Conservation (phyloP, 495 filamentous ascomycete genomes). For the Elasticomyces elasticus region DNA sequence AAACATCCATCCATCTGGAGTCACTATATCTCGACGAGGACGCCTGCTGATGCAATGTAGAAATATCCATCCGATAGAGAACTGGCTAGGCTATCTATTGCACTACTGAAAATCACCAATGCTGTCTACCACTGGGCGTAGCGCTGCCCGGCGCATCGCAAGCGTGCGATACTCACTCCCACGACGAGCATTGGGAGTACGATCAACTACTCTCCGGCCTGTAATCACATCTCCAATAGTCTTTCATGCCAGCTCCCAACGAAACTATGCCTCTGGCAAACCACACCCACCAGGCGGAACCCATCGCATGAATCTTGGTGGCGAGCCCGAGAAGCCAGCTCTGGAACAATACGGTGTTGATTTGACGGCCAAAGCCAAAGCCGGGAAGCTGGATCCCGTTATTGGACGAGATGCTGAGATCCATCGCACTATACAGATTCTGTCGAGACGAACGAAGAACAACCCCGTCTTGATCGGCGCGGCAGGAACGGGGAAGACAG, state of each 20-base stretch:
- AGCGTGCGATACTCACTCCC: conserved; percentile 13
- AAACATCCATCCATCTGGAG: too few species aligned
- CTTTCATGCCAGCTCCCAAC: too few species aligned
- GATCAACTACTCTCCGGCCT: background rate
- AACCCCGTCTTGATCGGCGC: conserved; percentile 90
- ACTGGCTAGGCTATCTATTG: background rate
- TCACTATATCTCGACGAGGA: too few species aligned
- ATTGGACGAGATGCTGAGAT: conserved; percentile 89
- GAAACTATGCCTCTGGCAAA: conserved; percentile 65
- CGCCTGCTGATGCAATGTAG: background rate
- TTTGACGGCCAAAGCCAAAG: conserved; percentile 73
- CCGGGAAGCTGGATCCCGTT: conserved; percentile 88
- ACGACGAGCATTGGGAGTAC: background rate
- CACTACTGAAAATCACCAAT: background rate
- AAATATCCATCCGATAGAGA: background rate
- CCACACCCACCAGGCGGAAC: conserved; percentile 85
- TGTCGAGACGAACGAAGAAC: conserved; percentile 91
- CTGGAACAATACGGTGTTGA: conserved; percentile 87
- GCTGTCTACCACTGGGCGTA: conserved; percentile 3
- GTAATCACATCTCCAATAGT: background rate
- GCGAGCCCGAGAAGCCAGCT: conserved; percentile 67
- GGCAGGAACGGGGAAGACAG: conserved; percentile 92
- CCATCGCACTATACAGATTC: conserved; percentile 84
- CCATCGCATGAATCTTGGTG: conserved; percentile 82
- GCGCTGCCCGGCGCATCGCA: conserved; percentile 19